Percentiles rank a stretch among this genome's conserved stretches.
Evolutionary conservation across 2,329 filamentous ascomycete species (phyloP).

Genomic region (Botrytis paeoniae): DNA sequence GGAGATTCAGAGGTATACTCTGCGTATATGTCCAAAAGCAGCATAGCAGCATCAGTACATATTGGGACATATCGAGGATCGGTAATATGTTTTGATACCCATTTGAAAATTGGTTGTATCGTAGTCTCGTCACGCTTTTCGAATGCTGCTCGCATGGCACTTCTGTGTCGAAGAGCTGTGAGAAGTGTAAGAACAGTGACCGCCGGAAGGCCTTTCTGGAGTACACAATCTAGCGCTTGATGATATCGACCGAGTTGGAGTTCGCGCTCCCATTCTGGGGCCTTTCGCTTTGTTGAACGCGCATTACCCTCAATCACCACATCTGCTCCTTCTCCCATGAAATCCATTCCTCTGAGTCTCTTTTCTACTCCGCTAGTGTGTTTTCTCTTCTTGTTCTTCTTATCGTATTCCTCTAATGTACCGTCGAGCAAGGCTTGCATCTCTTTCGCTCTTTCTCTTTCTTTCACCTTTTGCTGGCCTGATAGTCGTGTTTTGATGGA

Average conservation of each 20-base stretch:
- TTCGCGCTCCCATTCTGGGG: slow-evolving; percentile 75
- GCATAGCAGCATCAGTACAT: slow-evolving; percentile 77
- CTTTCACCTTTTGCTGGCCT: slow-evolving; percentile 73
- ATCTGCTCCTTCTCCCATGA: slow-evolving; percentile 79
- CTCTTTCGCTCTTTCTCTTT: slow-evolving; percentile 74
- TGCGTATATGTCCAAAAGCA: slow-evolving; percentile 83
- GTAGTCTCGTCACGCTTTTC: slow-evolving; percentile 76
- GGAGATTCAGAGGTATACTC: slow-evolving; percentile 72
- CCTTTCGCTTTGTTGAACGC: slow-evolving; percentile 43
- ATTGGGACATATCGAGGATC: slow-evolving; percentile 79
- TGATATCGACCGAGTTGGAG: slow-evolving; percentile 76
- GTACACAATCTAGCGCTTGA: slow-evolving; percentile 73
- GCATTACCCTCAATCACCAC: slow-evolving; percentile 82
- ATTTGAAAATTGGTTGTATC: slow-evolving; percentile 78
- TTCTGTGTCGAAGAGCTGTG: slow-evolving; percentile 81
- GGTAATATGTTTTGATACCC: slow-evolving; percentile 76
- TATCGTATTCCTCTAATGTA: slow-evolving; percentile 74
- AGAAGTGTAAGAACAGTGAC: slow-evolving; percentile 72
- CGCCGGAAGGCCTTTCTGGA: slow-evolving; percentile 57
- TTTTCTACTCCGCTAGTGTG: slow-evolving; percentile 55
- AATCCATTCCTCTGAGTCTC: slow-evolving; percentile 67
- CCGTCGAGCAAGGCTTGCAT: slow-evolving; percentile 81
- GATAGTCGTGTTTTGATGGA: slow-evolving; percentile 86
- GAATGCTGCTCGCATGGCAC: slow-evolving; percentile 77
- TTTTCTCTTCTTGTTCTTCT: slow-evolving; percentile 66